phyloP scores from a whole-genome alignment of 495 filamentous ascomycete species.

The Neurospora sp. region DNA sequence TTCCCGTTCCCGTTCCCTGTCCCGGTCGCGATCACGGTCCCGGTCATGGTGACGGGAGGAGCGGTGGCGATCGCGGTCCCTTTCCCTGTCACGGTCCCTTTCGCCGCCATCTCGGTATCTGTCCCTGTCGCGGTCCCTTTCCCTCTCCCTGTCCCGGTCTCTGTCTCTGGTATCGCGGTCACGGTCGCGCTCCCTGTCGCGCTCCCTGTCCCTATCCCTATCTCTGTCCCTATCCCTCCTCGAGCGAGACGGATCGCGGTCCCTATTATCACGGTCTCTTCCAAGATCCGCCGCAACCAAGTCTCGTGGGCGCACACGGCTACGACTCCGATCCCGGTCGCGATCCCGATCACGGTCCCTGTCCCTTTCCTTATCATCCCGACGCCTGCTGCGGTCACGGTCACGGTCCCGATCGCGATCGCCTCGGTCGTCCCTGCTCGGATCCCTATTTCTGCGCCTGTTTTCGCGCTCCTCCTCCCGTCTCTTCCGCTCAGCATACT shows the following conservation, averaged over 20 bases:
- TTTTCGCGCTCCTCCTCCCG: conserved; percentile 1
- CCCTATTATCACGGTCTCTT: conserved; percentile 9
- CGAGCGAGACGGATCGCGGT: conserved; percentile 1
- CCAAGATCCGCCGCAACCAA: conserved; percentile 4
- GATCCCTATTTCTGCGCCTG: conserved; percentile 6
- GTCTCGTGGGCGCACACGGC: conserved; percentile 5
- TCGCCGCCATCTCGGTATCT: conserved; percentile 3
- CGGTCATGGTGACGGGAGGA: too few relatives aligned
- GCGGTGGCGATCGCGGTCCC: conserved; percentile 7
- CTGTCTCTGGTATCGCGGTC: conserved; percentile 3
- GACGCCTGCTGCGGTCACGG: conserved; percentile 3
- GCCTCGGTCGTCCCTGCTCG: conserved; percentile 1
- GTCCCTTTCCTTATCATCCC: background rate
- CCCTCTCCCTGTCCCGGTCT: conserved; percentile 6
- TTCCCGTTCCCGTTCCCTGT: conserved; percentile 13
- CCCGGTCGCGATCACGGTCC: conserved; percentile 9
- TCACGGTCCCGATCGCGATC: conserved; percentile 17
- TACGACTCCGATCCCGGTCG: conserved; percentile 6
- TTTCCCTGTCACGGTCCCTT: conserved; percentile 9
- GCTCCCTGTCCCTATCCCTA: background rate
- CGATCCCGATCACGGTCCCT: conserved; percentile 17
- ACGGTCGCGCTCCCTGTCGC: conserved; percentile 3
- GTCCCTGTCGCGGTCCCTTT: conserved; percentile 5
- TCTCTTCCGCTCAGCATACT: conserved; percentile 14
- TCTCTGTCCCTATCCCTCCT: conserved; percentile 6